Conservation (phyloP, 1,139 yeast species). For the Wickerhamiella pararugosa region DNA sequence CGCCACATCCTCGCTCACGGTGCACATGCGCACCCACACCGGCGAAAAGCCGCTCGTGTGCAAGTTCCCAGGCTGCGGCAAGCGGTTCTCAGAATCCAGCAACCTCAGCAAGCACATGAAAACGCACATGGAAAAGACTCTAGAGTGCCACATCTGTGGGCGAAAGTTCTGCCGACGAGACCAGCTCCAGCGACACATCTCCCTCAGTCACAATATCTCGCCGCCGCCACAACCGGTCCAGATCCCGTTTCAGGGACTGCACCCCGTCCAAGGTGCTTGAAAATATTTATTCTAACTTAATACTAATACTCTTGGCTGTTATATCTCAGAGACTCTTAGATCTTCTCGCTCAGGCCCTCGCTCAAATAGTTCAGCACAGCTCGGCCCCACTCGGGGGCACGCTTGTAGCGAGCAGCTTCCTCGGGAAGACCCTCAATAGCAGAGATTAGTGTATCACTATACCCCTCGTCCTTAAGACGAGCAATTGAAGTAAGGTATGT, state of each 20-base stretch:
- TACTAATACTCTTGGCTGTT: too few relatives aligned
- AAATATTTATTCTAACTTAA: too few relatives aligned
- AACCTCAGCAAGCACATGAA: conserved; percentile 80
- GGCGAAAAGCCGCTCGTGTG: conserved; percentile 89
- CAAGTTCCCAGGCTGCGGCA: conserved; percentile 71
- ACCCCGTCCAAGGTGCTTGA: too few relatives aligned
- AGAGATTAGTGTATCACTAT: conserved; percentile 28
- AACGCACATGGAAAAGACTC: conserved; percentile 16
- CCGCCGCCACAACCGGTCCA: too few relatives aligned
- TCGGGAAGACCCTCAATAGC: conserved; percentile 50
- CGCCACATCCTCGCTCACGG: conserved; percentile 38
- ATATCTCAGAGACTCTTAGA: too few relatives aligned
- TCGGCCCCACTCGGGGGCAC: conserved; percentile 47
- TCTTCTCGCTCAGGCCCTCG: too few relatives aligned
- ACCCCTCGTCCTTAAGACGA: conserved; percentile 38
- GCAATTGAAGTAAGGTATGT: conserved; percentile 53
- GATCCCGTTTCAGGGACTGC: too few relatives aligned
- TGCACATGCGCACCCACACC: conserved; percentile 71
- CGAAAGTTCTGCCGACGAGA: conserved; percentile 23
- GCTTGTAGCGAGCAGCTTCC: conserved; percentile 44
- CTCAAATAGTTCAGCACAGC: conserved; percentile 37
- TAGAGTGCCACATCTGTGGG: conserved; percentile 20
- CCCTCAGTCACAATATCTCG: neutral
- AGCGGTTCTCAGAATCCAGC: conserved; percentile 76
- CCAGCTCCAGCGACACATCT: conserved; percentile 21